Evolutionary conservation across 2,329 filamentous ascomycete species (phyloP), one percentile per base, ranked within the genome.

Genomic region (Colletotrichum spinosum): DNA sequence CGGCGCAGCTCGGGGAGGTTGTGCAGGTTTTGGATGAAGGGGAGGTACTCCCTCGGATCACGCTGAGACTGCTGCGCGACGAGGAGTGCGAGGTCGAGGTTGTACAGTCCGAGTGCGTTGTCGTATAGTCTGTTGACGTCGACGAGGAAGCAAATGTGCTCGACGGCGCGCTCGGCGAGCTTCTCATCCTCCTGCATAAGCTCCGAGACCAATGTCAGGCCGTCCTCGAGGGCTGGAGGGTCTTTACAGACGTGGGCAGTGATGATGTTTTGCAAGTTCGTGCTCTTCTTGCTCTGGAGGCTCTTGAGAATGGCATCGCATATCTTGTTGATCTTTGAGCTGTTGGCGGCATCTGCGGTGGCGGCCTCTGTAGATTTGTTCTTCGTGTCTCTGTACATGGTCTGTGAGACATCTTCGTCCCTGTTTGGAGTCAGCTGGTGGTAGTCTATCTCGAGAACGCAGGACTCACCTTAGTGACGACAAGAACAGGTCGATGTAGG

Each of bases 81-180:
- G 6, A 97, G 83, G 10, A 99, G 84, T 4, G 95, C 90, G 8
- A 99, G 87, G 10, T 97, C 93, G 3, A 99, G 86, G 72, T 98
- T 90, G 75, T 99, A 99, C 2, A 98, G 83, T 1, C 94, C 94
- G 2, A 99, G 83, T 0, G 96, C 92, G 66, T 94, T 90, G 67
- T 97, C 93, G 72, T 97, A 99, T 0, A 99, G 86, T 44, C 90
- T 89, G 76, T 97, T 97, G 50, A 97, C 91, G 77, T 99, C 96
- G 1, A 94, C 93, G 46, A 99, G 85, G 83, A 99, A 99, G 83
- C 94, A 98, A 66, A 99, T 97, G 73, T 99, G 96, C 75, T 97
- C 94, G 25, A 97, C 91, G 0, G 95, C 95, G 76, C 90, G 91
- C 70, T 98, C 95, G 0, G 93, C 93, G 69, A 94, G 84, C 56